Evolutionary conservation across 805 yeast genomes (phyloP).

Genomic region (Blastobotrys peoriensis): DNA sequence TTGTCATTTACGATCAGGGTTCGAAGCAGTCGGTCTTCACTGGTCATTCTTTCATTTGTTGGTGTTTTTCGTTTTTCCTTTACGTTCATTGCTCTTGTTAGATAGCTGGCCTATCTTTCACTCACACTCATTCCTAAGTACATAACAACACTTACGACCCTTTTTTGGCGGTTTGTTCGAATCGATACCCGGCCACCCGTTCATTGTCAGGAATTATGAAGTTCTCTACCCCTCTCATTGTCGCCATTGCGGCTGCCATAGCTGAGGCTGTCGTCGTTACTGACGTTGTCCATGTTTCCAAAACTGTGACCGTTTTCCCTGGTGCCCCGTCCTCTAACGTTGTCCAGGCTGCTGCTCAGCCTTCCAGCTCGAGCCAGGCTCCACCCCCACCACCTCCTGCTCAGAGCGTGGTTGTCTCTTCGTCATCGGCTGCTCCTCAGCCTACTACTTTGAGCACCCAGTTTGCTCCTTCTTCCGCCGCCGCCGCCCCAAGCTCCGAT

Average conservation of each 20-base stretch:
- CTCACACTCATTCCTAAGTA: constrained; percentile 8
- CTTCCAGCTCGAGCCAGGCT: constrained; percentile 1
- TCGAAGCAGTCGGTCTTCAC: constrained; percentile 3
- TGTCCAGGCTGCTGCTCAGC: constrained; percentile 3
- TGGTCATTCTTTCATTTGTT: not conserved
- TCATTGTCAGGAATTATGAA: constrained; percentile 10
- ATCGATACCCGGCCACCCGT: constrained; percentile 1
- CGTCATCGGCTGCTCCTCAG: not conserved
- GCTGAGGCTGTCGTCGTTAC: constrained; percentile 16
- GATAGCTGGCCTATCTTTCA: constrained; percentile 4
- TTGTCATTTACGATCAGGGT: not conserved
- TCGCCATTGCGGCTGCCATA: constrained; percentile 16
- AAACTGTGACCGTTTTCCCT: constrained; percentile 16
- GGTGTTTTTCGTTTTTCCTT: not conserved
- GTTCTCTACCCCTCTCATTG: constrained; percentile 12
- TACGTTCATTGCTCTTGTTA: not conserved
- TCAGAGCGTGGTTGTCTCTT: not conserved
- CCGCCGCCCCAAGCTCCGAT: constrained; percentile 5
- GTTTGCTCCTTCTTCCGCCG: not conserved
- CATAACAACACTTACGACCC: not conserved
- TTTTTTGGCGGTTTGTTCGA: not conserved
- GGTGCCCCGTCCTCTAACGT: constrained; percentile 7
- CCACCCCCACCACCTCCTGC: constrained; percentile 6
- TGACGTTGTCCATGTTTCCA: constrained; percentile 14
- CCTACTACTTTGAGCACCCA: not conserved